These are phyloP conservation scores for Rhodofomes roseus DNA, from an alignment of 1,284 basidiomycete genomes.

Conservation along the genomic window DNA sequence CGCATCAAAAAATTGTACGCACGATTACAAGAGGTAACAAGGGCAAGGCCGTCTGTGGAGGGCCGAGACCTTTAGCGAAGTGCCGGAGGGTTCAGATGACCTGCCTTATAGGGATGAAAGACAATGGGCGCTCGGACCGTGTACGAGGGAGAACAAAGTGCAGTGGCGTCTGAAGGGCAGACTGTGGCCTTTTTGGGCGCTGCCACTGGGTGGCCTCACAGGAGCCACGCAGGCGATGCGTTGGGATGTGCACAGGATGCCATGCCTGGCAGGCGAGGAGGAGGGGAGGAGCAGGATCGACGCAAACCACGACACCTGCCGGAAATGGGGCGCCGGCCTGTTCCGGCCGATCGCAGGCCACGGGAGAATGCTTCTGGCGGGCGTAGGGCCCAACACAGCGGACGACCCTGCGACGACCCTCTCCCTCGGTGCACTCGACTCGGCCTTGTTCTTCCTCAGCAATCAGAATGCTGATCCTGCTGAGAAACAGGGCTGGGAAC, in stretches of 20 bases:
- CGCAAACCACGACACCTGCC: constrained; percentile 1
- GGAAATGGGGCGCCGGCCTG: background rate
- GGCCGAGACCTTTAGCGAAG: background rate
- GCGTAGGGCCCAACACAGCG: background rate
- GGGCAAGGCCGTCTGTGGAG: background rate
- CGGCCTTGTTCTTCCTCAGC: background rate
- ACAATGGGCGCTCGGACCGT: background rate
- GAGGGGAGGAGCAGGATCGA: background rate
- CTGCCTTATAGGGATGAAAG: background rate
- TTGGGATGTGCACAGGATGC: background rate
- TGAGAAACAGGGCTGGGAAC: background rate
- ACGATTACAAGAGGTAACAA: background rate
- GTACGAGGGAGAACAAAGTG: background rate
- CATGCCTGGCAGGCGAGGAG: background rate
- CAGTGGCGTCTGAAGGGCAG: background rate
- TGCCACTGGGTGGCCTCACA: background rate
- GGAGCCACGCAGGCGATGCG: background rate
- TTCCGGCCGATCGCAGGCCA: background rate
- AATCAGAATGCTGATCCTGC: background rate
- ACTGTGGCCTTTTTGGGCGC: background rate
- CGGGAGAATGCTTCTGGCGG: background rate
- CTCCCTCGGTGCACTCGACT: background rate
- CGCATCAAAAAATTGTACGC: background rate
- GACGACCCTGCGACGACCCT: too few relatives aligned
- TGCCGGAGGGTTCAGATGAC: background rate